Conservation (phyloP, 1,284 basidiomycete genomes). For the Porphyrellus sp. region DNA sequence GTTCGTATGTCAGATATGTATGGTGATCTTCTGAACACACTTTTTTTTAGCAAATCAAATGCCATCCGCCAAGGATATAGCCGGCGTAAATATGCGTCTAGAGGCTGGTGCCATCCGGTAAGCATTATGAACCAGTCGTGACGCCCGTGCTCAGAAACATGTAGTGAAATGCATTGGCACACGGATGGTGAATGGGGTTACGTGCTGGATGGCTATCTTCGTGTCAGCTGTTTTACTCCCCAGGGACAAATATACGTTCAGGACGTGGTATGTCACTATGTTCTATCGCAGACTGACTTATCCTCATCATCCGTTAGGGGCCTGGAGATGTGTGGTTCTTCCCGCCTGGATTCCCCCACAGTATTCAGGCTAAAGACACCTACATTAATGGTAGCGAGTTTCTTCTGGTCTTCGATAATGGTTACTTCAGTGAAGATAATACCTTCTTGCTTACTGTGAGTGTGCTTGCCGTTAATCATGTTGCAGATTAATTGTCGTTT, state of each 20-base stretch:
- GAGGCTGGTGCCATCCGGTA: constrained; percentile 51
- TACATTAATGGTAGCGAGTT: constrained; percentile 50
- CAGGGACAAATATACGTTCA: constrained; percentile 48
- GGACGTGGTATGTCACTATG: constrained; percentile 40
- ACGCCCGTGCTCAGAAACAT: background rate
- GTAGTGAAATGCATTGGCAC: constrained; percentile 62
- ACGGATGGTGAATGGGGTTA: constrained; percentile 54
- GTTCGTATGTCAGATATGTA: constrained; percentile 28
- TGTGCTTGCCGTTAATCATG: constrained; percentile 15
- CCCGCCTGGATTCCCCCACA: constrained; percentile 42
- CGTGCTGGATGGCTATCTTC: constrained; percentile 42
- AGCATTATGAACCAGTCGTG: constrained; percentile 4
- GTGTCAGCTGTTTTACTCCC: constrained; percentile 48
- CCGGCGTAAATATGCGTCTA: constrained; percentile 57
- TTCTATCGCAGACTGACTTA: no score
- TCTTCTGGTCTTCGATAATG: constrained; percentile 53
- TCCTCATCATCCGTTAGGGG: constrained; percentile 8
- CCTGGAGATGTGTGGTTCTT: constrained; percentile 56
- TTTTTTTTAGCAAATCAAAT: constrained; percentile 39
- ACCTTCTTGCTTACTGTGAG: constrained; percentile 42
- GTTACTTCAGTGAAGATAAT: constrained; percentile 49
- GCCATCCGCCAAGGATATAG: constrained; percentile 43
- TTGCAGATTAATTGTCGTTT: background rate
- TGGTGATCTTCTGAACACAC: background rate
- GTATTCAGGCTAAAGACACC: constrained; percentile 45